These are phyloP conservation scores for Pythium biforme DNA, from an alignment of 352 stramenopile genomes.

Conservation along the genomic window DNA sequence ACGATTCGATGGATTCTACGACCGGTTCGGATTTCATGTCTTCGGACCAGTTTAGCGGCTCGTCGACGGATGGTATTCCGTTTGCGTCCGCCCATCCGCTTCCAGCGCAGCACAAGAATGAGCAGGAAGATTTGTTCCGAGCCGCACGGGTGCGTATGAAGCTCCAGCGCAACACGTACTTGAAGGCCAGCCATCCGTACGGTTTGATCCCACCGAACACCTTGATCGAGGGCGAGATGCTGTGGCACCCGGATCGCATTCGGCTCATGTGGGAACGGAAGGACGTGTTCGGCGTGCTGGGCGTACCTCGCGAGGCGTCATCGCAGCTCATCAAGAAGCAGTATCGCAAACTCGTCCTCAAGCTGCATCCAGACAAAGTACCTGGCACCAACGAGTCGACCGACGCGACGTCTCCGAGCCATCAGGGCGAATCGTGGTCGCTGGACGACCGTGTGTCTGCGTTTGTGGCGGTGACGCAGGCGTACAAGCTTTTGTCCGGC, in stretches of 20 bases:
- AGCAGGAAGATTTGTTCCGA: slow-evolving; percentile 78
- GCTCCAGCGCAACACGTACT: slow-evolving; percentile 55
- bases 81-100: slow-evolving; percentile 5
- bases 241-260: slow-evolving; percentile 80
- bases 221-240: slow-evolving; percentile 57
- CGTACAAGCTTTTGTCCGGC: slow-evolving; percentile 73
- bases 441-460: slow-evolving; percentile 64
- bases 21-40: slow-evolving; percentile 21
- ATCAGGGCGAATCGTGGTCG: slow-evolving; percentile 20
- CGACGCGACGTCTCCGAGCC: neutral
- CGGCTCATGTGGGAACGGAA: slow-evolving; percentile 77
- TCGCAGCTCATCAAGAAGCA: slow-evolving; percentile 77
- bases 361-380: slow-evolving; percentile 80
- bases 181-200: slow-evolving; percentile 29
- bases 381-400: slow-evolving; percentile 18
- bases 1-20: slow-evolving; percentile 14
- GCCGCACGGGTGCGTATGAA: slow-evolving; percentile 78
- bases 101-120: slow-evolving; percentile 45
- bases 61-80: slow-evolving; percentile 24
- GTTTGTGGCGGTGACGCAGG: slow-evolving; percentile 75
- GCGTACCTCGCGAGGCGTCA: slow-evolving; percentile 58
- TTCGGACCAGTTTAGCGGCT: slow-evolving; percentile 18
- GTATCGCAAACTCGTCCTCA: slow-evolving; percentile 83
- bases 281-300: slow-evolving; percentile 75
- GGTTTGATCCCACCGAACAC: slow-evolving; percentile 29